A percentile compares a stretch with the other conserved stretches of the same genome.
Conservation (phyloP, 176 grass and related monocot species). For the Carex parvula region DNA sequence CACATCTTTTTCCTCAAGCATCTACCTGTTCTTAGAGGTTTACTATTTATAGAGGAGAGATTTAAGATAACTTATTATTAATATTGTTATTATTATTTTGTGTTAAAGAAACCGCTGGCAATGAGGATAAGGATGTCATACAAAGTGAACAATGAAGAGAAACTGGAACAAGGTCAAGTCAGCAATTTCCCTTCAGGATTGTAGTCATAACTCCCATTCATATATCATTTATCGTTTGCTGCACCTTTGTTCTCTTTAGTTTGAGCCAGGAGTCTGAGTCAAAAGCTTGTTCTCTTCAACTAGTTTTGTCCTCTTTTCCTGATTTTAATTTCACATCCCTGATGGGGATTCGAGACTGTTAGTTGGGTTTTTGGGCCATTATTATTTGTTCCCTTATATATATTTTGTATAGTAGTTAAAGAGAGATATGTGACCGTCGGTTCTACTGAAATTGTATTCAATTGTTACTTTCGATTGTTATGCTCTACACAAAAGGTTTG, state of each 20-base stretch:
- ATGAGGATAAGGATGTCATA: slow-evolving; percentile 92
- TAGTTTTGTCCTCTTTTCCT: slow-evolving; percentile 28
- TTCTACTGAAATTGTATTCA: slow-evolving; percentile 63
- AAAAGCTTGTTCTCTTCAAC: background rate
- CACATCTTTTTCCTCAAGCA: background rate
- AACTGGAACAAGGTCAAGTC: slow-evolving; percentile 89
- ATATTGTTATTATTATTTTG: slow-evolving; percentile 18
- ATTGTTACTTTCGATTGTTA: slow-evolving; percentile 35
- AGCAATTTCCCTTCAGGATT: slow-evolving; percentile 83
- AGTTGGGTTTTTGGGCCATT: slow-evolving; percentile 48
- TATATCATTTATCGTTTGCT: slow-evolving; percentile 32
- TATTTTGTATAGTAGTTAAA: slow-evolving; percentile 62
- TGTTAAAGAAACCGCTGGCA: slow-evolving; percentile 72
- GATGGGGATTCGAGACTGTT: slow-evolving; percentile 36
- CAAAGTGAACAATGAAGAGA: slow-evolving; percentile 80
- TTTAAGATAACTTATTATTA: slow-evolving; percentile 17
- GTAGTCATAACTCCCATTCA: slow-evolving; percentile 56
- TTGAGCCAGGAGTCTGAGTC: slow-evolving; percentile 21
- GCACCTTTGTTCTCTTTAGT: slow-evolving; percentile 29
- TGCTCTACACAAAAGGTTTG: slow-evolving; percentile 33
- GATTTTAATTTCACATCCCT: slow-evolving; percentile 23
- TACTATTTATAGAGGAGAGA: background rate
- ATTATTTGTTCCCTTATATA: slow-evolving; percentile 41
- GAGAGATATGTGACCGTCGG: slow-evolving; percentile 35
- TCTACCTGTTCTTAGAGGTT: background rate